Evolutionary conservation across 352 stramenopile genomes (phyloP).

Genomic region (Blastocystis sp.): DNA sequence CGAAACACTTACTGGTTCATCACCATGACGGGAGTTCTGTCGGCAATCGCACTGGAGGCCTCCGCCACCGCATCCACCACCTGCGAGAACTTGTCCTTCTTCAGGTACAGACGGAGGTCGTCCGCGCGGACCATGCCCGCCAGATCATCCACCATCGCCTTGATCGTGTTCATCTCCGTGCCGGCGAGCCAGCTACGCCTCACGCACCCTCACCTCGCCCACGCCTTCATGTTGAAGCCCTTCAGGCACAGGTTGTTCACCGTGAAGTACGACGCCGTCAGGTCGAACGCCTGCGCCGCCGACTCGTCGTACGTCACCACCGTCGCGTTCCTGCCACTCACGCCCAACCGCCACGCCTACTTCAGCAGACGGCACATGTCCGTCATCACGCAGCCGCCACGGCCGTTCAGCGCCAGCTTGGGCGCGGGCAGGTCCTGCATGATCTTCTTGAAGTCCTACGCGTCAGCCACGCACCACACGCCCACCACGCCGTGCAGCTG

Average conservation of each 20-base stretch:
- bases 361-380: constrained; percentile 53
- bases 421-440: constrained; percentile 79
- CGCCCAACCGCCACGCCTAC: constrained; percentile 23
- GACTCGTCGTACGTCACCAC: constrained; percentile 63
- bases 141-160: constrained; percentile 71
- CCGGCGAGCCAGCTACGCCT: constrained; percentile 13
- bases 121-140: constrained; percentile 32
- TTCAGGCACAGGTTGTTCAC: constrained; percentile 63
- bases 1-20: constrained; percentile 66
- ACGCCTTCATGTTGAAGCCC: constrained; percentile 64
- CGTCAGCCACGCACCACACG: constrained; percentile 71
- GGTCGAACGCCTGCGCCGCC: constrained; percentile 2
- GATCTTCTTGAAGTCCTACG: constrained; percentile 81
- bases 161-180: constrained; percentile 60
- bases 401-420: constrained; percentile 81
- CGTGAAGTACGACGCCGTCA: constrained; percentile 38
- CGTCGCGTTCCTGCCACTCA: constrained; percentile 5
- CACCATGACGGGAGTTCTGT: constrained; percentile 62
- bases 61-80: constrained; percentile 71
- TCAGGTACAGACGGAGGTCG: constrained; percentile 71
- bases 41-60: constrained; percentile 46
- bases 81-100: constrained; percentile 71
- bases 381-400: constrained; percentile 74
- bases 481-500: constrained; percentile 72
- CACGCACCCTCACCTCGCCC: not conserved